These are phyloP conservation scores for Pleochaeta shiraiana DNA, from an alignment of 2,329 filamentous ascomycete species.

Conservation along the genomic window DNA sequence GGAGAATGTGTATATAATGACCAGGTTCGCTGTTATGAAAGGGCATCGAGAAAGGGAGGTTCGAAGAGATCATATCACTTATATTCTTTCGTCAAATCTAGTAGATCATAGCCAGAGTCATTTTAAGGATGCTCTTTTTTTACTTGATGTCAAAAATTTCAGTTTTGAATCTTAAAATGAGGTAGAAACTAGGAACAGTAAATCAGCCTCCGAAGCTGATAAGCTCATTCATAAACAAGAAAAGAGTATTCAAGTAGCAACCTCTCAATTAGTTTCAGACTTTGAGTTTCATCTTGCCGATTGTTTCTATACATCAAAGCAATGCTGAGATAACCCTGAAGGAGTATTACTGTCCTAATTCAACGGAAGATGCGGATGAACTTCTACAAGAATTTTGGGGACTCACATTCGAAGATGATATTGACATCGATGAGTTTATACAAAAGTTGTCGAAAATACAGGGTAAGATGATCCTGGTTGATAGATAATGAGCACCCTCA, in stretches of 20 bases:
- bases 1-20: no score
- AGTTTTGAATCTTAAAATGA: no score
- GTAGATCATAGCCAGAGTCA: no score
- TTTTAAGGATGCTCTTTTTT: no score
- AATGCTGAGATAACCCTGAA: slow-evolving; percentile 2
- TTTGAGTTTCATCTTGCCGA: not conserved
- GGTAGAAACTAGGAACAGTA: no score
- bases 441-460: not conserved
- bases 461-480: not conserved
- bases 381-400: slow-evolving; percentile 2
- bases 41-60: no score
- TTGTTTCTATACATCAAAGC: not conserved
- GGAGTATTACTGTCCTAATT: not conserved
- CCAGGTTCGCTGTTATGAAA: no score
- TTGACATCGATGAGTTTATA: not conserved
- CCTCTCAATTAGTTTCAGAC: not conserved
- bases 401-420: slow-evolving; percentile 2
- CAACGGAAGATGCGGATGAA: not conserved
- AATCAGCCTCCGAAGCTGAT: not conserved
- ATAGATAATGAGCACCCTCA: not conserved
- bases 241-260: not conserved
- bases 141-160: no score
- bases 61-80: no score
- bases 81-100: no score
- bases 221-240: slow-evolving; percentile 1